Conservation (phyloP, 306 rosid genomes). For the Ochetophila trinervis region DNA sequence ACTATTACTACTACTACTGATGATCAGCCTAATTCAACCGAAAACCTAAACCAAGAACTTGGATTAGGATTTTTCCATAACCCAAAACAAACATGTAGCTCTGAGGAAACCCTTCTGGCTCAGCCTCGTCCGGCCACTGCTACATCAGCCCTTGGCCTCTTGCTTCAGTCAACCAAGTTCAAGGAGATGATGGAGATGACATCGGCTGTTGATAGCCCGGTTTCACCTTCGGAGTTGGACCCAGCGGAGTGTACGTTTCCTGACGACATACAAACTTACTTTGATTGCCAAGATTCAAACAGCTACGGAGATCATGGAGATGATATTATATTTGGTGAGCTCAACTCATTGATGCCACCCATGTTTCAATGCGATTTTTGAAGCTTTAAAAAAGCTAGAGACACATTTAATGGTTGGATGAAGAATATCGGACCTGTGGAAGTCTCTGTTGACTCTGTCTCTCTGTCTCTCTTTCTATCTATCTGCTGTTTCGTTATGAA, state of each 20-base stretch:
- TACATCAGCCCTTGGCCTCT: slow-evolving; percentile 46
- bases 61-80: slow-evolving; percentile 28
- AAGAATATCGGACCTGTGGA: background rate
- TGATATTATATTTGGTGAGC: slow-evolving; percentile 34
- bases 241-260: slow-evolving; percentile 23
- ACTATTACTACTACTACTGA: background rate
- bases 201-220: slow-evolving; percentile 9
- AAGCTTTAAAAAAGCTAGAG: slow-evolving; percentile 4
- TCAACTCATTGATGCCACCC: slow-evolving; percentile 31
- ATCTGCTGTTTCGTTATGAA: background rate
- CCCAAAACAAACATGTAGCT: slow-evolving; percentile 10
- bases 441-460: too few species aligned
- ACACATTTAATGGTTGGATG: background rate
- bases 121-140: slow-evolving; percentile 31
- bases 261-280: slow-evolving; percentile 33
- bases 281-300: slow-evolving; percentile 28
- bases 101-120: slow-evolving; percentile 12
- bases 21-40: background rate
- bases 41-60: slow-evolving; percentile 22
- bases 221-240: slow-evolving; percentile 11
- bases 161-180: slow-evolving; percentile 44
- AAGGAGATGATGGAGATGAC: slow-evolving; percentile 52
- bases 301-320: slow-evolving; percentile 28
- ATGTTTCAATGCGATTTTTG: slow-evolving; percentile 34
- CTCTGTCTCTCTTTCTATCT: too few species aligned